phyloP scores from a whole-genome alignment of 768 basidiomycete species.

The Obba rivulosa region DNA sequence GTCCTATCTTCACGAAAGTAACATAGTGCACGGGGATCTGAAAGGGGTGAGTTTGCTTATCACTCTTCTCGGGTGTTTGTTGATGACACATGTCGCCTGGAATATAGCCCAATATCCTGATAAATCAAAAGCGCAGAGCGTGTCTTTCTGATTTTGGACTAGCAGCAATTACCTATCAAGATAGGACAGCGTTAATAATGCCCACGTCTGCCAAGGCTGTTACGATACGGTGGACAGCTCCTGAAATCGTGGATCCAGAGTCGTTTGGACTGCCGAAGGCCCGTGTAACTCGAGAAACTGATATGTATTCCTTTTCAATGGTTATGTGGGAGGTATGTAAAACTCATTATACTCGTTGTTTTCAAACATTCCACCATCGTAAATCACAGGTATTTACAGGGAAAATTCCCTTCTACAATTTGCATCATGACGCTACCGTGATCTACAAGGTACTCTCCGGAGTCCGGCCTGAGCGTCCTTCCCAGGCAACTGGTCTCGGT shows the following conservation, averaged over 20 bases:
- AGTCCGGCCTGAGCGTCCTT: not conserved
- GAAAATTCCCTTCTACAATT: conserved; percentile 1
- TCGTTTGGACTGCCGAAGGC: too few relatives aligned
- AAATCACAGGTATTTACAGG: conserved; percentile 4
- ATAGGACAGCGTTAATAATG: not conserved
- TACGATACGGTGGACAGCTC: not conserved
- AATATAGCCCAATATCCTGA: not conserved
- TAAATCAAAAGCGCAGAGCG: not conserved
- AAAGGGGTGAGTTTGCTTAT: conserved; percentile 1
- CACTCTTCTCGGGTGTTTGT: too few relatives aligned
- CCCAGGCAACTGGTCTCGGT: not conserved
- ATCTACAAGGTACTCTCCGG: not conserved
- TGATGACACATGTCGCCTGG: not conserved
- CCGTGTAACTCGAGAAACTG: not conserved
- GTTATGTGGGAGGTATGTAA: conserved; percentile 4
- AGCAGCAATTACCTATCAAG: not conserved
- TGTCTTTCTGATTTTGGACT: not conserved
- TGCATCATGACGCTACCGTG: not conserved
- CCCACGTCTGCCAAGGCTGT: too few relatives aligned
- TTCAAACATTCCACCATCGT: not conserved
- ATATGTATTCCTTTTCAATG: conserved; percentile 6
- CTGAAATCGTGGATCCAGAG: not conserved
- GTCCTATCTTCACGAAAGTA: not conserved
- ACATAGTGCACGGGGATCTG: conserved; percentile 4
- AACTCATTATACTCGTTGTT: not conserved